Percentiles rank a stretch among this genome's conserved stretches.
Conservation (phyloP, 2,329 filamentous ascomycete genomes). For the Diaporthe batatas region DNA sequence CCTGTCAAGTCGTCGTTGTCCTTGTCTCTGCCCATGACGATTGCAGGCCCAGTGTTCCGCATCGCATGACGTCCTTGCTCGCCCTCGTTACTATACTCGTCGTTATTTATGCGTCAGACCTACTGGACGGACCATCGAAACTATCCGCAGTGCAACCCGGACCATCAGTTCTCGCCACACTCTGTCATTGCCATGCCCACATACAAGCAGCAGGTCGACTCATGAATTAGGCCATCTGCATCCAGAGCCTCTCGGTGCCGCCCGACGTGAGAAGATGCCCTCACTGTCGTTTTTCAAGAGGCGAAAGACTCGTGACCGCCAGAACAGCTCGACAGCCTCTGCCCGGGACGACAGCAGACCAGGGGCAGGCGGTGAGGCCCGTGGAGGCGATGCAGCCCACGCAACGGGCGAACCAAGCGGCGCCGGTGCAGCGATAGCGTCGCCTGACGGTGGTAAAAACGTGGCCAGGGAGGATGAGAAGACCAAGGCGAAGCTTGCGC, state of each 20-base stretch:
- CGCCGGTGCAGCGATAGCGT: neutral
- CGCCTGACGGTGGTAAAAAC: neutral
- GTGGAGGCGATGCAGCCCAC: neutral
- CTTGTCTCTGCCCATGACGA: neutral
- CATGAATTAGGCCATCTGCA: conserved; percentile 30
- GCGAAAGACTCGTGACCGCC: conserved; percentile 25
- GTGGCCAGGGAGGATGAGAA: conserved; percentile 24
- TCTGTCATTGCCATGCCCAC: conserved; percentile 18
- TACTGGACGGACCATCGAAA: conserved; percentile 13
- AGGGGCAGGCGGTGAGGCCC: neutral
- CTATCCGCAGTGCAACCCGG: neutral
- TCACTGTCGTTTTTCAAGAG: conserved; percentile 30
- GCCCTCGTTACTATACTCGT: conserved; percentile 27
- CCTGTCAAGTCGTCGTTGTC: conserved; percentile 10
- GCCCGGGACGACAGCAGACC: conserved; percentile 8
- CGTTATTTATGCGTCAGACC: conserved; percentile 26
- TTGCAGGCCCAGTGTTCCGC: conserved; percentile 1
- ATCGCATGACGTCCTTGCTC: conserved; percentile 28
- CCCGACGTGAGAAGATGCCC: conserved; percentile 27
- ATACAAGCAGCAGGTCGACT: conserved; percentile 15
- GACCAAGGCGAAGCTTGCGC: conserved; percentile 3
- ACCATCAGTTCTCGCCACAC: conserved; percentile 13
- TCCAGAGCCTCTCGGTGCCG: conserved; percentile 6
- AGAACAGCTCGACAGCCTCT: conserved; percentile 3
- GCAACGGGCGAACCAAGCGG: conserved; percentile 16